These are phyloP conservation scores for Vicia faba DNA, from an alignment of 306 rosid genomes.

Conservation along the genomic window DNA sequence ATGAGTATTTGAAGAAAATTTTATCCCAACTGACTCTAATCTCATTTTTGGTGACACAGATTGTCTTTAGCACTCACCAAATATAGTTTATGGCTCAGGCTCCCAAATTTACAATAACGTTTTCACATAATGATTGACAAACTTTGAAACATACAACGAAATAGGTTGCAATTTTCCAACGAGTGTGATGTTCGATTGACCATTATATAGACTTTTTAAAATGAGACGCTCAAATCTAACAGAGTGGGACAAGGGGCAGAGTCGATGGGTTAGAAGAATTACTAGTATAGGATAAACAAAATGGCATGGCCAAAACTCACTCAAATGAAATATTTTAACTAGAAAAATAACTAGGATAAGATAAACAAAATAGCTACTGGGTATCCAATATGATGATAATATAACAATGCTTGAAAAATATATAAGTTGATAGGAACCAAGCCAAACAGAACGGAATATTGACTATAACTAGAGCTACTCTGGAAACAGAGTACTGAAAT, in stretches of 20 bases:
- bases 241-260: no score
- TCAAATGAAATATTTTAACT: neutral
- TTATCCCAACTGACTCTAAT: neutral
- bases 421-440: neutral
- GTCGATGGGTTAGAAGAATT: no score
- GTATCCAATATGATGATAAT: neutral
- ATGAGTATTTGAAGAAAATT: neutral
- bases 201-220: neutral
- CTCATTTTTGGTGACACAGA: slow-evolving; percentile 10
- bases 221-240: neutral
- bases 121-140: neutral
- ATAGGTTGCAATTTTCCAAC: neutral
- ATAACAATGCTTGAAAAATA: neutral
- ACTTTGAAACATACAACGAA: neutral
- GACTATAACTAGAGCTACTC: neutral
- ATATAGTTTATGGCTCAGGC: neutral
- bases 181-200: neutral
- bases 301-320: slow-evolving; percentile 10
- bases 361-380: neutral
- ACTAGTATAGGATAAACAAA: no score
- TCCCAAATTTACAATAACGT: neutral
- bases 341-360: slow-evolving; percentile 6
- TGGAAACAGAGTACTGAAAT: neutral
- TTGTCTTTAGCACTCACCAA: neutral
- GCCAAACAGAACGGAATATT: neutral